phyloP scores from a whole-genome alignment of 208 protist genomes.

The Entamoeba dispar region DNA sequence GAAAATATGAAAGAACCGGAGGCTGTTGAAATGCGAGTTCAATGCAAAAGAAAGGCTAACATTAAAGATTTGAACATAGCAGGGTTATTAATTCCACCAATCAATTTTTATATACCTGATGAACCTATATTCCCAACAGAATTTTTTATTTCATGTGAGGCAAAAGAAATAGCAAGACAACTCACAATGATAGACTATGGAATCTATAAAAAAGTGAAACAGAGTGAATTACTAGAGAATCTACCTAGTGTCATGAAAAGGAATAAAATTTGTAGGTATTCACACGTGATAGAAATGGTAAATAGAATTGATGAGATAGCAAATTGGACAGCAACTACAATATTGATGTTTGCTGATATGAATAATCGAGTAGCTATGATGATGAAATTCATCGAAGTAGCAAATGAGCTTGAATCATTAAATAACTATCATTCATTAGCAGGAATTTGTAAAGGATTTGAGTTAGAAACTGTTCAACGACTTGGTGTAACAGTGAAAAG shows the following conservation, averaged over 20 bases:
- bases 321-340: not conserved
- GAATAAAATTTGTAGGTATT: not conserved
- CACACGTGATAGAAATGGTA: not conserved
- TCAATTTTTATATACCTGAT: not conserved
- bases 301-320: not conserved
- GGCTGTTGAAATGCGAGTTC: not conserved
- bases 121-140: not conserved
- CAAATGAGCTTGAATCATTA: not conserved
- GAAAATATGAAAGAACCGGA: not conserved
- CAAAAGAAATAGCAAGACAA: not conserved
- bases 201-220: not conserved
- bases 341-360: not conserved
- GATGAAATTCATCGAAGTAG: not conserved
- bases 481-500: not conserved
- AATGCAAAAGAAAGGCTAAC: not conserved
- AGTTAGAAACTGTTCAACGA: not conserved
- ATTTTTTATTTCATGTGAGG: not conserved
- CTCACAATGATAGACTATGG: not conserved
- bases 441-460: not conserved
- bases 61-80: not conserved
- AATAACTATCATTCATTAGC: not conserved
- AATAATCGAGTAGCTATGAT: not conserved
- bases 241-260: not conserved
- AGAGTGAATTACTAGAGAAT: not conserved
- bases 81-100: not conserved